A percentile compares a stretch with the other conserved stretches of the same genome.
Evolutionary conservation across 176 grass and related monocot species (phyloP).

Genomic region (Olyra latifolia): DNA sequence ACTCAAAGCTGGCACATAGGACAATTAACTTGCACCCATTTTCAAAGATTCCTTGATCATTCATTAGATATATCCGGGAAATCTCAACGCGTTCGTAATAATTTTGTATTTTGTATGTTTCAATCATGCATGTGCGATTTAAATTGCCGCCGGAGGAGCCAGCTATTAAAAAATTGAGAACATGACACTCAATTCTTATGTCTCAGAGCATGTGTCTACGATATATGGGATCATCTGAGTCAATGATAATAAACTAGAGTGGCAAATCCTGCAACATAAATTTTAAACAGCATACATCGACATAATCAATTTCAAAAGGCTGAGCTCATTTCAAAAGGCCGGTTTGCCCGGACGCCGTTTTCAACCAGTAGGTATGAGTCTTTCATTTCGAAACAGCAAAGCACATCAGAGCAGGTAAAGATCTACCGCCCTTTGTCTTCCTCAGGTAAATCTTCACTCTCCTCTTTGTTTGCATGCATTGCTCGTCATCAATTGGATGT

Average conservation of each 20-base stretch:
- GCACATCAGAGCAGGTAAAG: too few relatives aligned
- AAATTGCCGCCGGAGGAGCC: background rate
- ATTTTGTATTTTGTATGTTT: background rate
- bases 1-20: slow-evolving; percentile 1
- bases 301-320: background rate
- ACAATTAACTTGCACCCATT: background rate
- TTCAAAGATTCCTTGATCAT: slow-evolving; percentile 17
- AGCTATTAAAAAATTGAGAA: too few relatives aligned
- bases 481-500: background rate
- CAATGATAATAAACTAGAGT: too few relatives aligned
- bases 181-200: too few relatives aligned
- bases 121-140: background rate
- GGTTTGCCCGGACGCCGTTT: background rate
- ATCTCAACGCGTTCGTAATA: background rate
- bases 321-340: background rate
- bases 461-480: background rate
- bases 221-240: too few relatives aligned
- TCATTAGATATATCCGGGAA: background rate
- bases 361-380: background rate
- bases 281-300: background rate
- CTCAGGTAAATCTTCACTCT: too few relatives aligned
- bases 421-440: too few relatives aligned
- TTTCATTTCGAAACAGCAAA: too few relatives aligned
- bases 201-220: too few relatives aligned
- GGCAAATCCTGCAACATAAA: too few relatives aligned